These are phyloP conservation scores for Cymbopogon flexuosus DNA, from an alignment of 202 grass and related monocot species.

Conservation along the genomic window DNA sequence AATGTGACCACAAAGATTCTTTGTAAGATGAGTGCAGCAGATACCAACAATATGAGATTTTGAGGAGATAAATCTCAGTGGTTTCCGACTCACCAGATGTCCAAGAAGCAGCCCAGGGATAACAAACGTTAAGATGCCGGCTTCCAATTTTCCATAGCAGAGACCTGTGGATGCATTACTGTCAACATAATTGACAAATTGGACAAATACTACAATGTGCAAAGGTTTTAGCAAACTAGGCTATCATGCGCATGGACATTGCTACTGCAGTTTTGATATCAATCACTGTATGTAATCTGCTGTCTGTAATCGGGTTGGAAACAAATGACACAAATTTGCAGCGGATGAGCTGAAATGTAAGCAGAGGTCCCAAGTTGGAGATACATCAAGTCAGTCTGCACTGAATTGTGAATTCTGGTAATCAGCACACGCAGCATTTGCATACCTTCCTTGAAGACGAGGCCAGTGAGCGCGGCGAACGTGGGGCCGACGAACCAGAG, in stretches of 20 bases:
- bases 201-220: neutral
- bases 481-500: slow-evolving; percentile 77
- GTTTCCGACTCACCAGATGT: slow-evolving; percentile 55
- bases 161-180: slow-evolving; percentile 40
- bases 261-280: no score
- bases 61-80: neutral
- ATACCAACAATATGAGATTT: neutral
- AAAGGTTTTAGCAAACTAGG: no score
- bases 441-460: slow-evolving; percentile 96
- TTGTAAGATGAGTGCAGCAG: neutral
- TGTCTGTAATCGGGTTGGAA: no score
- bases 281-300: no score
- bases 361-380: neutral
- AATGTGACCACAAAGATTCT: neutral
- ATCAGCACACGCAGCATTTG: neutral
- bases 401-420: no score
- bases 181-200: neutral
- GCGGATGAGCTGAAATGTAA: neutral
- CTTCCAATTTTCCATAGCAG: slow-evolving; percentile 90
- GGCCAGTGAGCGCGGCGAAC: slow-evolving; percentile 79
- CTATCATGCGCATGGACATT: no score
- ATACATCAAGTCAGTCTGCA: neutral
- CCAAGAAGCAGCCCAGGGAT: slow-evolving; percentile 89
- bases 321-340: neutral
- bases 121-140: slow-evolving; percentile 78